Percentiles rank a stretch among this genome's conserved stretches.
phyloP scores from a whole-genome alignment of 371 early-diverging fungal species.

The Paramicrosporidium saccamoebae region DNA sequence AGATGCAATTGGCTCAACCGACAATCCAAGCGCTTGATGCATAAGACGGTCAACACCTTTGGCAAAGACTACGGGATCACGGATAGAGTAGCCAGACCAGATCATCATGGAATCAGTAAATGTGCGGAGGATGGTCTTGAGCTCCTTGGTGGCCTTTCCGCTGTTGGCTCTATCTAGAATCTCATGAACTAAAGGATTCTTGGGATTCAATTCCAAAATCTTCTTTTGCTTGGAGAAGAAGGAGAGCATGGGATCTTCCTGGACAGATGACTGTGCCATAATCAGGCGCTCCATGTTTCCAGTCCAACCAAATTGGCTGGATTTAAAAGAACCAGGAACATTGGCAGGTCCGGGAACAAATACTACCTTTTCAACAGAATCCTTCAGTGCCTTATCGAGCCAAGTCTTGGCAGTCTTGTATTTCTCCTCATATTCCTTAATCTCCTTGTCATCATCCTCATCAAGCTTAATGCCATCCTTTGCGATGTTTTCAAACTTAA shows the following conservation, averaged over 20 bases:
- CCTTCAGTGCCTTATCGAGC: slow-evolving; percentile 17
- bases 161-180: slow-evolving; percentile 12
- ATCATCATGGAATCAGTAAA: not conserved
- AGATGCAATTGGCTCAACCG: too few relatives aligned
- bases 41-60: too few relatives aligned
- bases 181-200: slow-evolving; percentile 19
- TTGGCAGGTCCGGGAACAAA: slow-evolving; percentile 7
- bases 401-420: slow-evolving; percentile 24
- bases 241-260: slow-evolving; percentile 14
- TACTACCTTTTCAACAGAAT: slow-evolving; percentile 29
- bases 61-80: slow-evolving; percentile 1
- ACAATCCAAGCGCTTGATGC: too few relatives aligned
- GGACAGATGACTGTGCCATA: slow-evolving; percentile 17
- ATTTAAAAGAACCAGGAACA: slow-evolving; percentile 20
- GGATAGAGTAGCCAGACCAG: not conserved
- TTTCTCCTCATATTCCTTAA: slow-evolving; percentile 10
- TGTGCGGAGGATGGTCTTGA: not conserved
- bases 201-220: slow-evolving; percentile 53
- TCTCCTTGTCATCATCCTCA: slow-evolving; percentile 14
- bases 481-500: slow-evolving; percentile 39
- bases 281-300: slow-evolving; percentile 54
- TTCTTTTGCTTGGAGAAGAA: slow-evolving; percentile 26
- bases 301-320: slow-evolving; percentile 29
- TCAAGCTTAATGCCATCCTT: slow-evolving; percentile 45
- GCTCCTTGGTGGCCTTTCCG: slow-evolving; percentile 2